Evolutionary conservation across 768 basidiomycete species (phyloP), one percentile per base, ranked within the genome.

Genomic region (Plicaturopsis crispa): DNA sequence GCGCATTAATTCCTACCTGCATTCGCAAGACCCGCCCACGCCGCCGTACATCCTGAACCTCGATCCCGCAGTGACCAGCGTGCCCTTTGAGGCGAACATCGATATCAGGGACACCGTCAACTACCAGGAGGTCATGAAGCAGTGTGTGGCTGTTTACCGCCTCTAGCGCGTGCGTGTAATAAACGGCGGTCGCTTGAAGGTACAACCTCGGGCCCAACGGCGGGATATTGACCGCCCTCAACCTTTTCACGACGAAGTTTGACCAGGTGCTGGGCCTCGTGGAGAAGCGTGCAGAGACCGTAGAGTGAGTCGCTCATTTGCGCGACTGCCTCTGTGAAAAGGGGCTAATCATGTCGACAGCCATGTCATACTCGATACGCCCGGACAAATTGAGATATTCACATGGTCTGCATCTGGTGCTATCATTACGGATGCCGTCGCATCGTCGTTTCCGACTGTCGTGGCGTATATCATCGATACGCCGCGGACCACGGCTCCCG

Each of bases 381-480:
- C 96, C 5, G 96, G 96, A 4, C 96, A 99, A 62, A 99, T 99
- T 52, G 96, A 99, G 62, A 99, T 98, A 48, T 99, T 99, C 56
- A 99, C 96, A 35, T 99, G 96, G 96, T 97, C 93, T 0, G 96
- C 96, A 2, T 97, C 93, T 33, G 96, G 96, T 4, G 84, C 94
- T 8, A 99, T 99, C 53, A 98, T 99, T 50, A 99, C 96, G 30
- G 93, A 98, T 54, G 89, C 96, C 13, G 71, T 99, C 30, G 96
- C 96, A 1, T 87, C 89, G 3, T 78, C 92, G 1, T 67, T 98
- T 41, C 96, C 96, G 4, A 84, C 96, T 2, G 89, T 94, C 23
- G 80, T 99, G 24, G 96, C 96, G 12, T 99, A 98, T 54, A 75
- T 99, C 44, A 90, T 99, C 48, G 96, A 99, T 60, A 99, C 96